Conservation (phyloP, 495 filamentous ascomycete species). For the Aspergillus nanangensis region DNA sequence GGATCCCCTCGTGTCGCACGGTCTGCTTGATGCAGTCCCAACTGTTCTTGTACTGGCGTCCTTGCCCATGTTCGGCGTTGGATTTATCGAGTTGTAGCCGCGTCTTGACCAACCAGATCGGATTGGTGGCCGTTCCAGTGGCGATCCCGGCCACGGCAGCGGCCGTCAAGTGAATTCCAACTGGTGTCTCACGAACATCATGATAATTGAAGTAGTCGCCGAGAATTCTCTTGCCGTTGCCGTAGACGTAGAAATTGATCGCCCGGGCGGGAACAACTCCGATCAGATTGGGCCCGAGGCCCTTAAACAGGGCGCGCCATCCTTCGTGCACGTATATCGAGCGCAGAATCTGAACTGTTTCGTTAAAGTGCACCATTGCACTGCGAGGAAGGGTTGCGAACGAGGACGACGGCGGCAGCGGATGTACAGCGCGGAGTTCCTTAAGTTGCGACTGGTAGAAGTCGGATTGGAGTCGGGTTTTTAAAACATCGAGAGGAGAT, state of each 20-base stretch:
- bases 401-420: conserved; percentile 41
- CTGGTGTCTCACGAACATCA: conserved; percentile 38
- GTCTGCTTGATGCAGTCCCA: conserved; percentile 52
- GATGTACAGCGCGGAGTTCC: conserved; percentile 34
- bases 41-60: conserved; percentile 50
- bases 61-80: conserved; percentile 31
- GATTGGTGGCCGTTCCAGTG: conserved; percentile 57
- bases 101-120: conserved; percentile 59
- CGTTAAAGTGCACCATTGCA: conserved; percentile 45
- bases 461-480: conserved; percentile 84
- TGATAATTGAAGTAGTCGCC: conserved; percentile 39
- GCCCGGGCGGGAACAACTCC: conserved; percentile 56
- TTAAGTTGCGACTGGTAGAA: conserved; percentile 73
- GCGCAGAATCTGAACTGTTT: conserved; percentile 54
- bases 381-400: conserved; percentile 41
- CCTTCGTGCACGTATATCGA: conserved; percentile 51
- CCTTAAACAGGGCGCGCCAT: conserved; percentile 55
- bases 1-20: conserved; percentile 47
- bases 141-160: conserved; percentile 52
- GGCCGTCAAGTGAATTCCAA: conserved; percentile 44
- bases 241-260: conserved; percentile 57
- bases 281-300: conserved; percentile 52
- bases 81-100: conserved; percentile 53
- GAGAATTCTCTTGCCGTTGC: conserved; percentile 52
- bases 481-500: conserved; percentile 84